Evolutionary conservation across 257 asterid genomes (phyloP).

Genomic region (Petunia secreta): DNA sequence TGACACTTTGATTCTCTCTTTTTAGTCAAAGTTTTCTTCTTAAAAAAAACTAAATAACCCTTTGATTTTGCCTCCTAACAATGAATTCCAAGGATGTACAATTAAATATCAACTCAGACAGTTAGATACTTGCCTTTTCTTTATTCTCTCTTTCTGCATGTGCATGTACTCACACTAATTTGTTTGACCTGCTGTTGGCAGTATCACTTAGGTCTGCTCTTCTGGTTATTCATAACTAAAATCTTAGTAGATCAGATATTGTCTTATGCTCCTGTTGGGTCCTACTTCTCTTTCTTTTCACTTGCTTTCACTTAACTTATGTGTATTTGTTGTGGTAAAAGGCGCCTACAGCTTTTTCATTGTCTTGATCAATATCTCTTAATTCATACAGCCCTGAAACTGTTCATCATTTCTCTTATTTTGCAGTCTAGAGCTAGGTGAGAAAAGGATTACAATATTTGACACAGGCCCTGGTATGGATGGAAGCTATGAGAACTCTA

Average conservation of each 20-base stretch:
- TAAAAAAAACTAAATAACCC: background rate
- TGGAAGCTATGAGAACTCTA: constrained; percentile 56
- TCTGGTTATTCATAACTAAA: background rate
- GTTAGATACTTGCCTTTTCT: background rate
- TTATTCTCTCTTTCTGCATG: background rate
- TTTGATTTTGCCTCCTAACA: background rate
- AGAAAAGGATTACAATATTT: constrained; percentile 49
- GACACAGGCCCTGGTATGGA: constrained; percentile 91
- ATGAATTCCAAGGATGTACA: constrained; percentile 7
- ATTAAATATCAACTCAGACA: background rate
- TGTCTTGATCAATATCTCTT: background rate
- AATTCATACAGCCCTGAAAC: background rate
- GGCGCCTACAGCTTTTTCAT: background rate
- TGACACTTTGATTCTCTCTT: too few species aligned
- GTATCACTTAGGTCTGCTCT: background rate
- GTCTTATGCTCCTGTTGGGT: constrained; percentile 13
- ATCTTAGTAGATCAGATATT: background rate
- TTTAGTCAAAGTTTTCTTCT: too few species aligned
- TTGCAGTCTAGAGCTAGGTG: constrained; percentile 49
- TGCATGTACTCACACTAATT: background rate
- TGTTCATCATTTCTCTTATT: constrained; percentile 32
- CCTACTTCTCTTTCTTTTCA: background rate
- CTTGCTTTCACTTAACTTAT: constrained; percentile 12
- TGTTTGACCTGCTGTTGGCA: background rate
- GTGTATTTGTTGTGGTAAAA: constrained; percentile 7